Conservation (phyloP, 2,329 filamentous ascomycete species). For the Metarhizium robertsii region DNA sequence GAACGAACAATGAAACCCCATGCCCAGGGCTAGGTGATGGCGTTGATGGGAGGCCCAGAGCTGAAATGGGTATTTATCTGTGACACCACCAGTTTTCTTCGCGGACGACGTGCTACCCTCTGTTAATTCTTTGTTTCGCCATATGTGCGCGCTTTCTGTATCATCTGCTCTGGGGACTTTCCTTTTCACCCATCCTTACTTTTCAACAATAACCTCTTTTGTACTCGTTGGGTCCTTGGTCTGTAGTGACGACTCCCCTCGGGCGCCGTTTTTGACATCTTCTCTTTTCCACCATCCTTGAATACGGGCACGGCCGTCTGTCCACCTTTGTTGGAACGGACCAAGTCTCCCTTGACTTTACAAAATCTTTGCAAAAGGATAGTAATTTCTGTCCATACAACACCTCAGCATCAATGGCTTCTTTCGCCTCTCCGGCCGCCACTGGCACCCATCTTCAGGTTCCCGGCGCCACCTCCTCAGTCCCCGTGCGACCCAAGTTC, state of each 20-base stretch:
- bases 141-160: too few species aligned
- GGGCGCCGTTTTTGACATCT: too few species aligned
- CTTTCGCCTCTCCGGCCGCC: background rate
- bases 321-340: background rate
- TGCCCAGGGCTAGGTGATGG: background rate
- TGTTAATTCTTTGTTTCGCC: too few species aligned
- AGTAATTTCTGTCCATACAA: background rate
- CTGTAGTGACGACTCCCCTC: too few species aligned
- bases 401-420: background rate
- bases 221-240: too few species aligned
- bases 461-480: background rate
- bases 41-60: background rate
- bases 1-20: background rate
- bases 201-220: too few species aligned
- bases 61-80: background rate
- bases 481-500: conserved; percentile 34
- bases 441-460: conserved; percentile 2
- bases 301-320: background rate
- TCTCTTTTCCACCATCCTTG: background rate
- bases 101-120: background rate
- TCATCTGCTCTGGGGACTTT: too few species aligned
- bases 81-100: background rate
- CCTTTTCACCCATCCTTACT: too few species aligned
- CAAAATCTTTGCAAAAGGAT: background rate
- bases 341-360: background rate